Evolutionary conservation across 2,329 filamentous ascomycete species (phyloP).

Genomic region (Sclerotinia borealis): DNA sequence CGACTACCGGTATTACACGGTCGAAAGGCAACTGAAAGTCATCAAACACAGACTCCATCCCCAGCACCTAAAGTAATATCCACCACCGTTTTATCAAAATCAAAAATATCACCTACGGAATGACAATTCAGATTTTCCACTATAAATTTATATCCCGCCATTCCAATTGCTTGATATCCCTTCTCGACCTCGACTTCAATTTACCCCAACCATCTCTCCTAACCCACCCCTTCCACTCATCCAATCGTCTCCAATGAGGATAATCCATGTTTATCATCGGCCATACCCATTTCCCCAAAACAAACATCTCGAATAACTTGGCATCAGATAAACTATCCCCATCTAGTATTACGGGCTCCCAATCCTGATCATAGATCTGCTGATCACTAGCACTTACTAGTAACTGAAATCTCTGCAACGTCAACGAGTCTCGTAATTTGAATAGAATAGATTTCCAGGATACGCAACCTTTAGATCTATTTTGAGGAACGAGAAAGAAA

Average conservation of each 20-base stretch:
- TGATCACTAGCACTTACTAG: constrained; percentile 3
- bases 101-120: too few species aligned
- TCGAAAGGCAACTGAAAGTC: too few species aligned
- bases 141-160: background rate
- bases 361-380: background rate
- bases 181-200: background rate
- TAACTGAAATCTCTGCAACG: constrained; percentile 10
- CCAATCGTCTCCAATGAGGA: constrained; percentile 4
- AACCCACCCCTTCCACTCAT: constrained; percentile 9
- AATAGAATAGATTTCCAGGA: constrained; percentile 1
- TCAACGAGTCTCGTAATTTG: background rate
- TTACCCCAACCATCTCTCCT: background rate
- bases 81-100: background rate
- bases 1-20: too few species aligned
- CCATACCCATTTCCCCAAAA: background rate
- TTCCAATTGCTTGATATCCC: background rate
- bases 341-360: background rate
- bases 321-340: background rate
- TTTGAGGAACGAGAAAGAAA: background rate
- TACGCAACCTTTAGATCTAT: background rate
- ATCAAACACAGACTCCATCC: too few species aligned
- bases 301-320: constrained; percentile 12
- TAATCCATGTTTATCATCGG: constrained; percentile 8
- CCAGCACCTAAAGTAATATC: too few species aligned
- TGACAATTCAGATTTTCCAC: background rate